Evolutionary conservation across 2,329 filamentous ascomycete species (phyloP).

Genomic region (Emericellopsis cladophorae): DNA sequence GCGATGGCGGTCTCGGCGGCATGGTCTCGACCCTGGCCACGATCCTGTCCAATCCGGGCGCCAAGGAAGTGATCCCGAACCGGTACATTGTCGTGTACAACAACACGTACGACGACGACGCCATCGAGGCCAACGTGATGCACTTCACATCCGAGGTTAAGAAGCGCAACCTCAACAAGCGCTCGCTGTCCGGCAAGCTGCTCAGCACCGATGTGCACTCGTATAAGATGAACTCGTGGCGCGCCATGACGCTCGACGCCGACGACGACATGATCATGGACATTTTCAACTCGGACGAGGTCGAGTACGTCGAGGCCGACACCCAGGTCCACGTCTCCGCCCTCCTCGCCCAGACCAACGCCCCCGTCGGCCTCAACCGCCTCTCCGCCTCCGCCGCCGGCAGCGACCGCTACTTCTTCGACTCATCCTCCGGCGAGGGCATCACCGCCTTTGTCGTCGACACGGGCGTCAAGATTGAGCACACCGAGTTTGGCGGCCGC

Average conservation of each 20-base stretch:
- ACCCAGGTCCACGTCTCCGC: conserved; percentile 29
- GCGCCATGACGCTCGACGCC: conserved; percentile 38
- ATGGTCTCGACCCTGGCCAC: conserved; percentile 8
- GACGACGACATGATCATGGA: conserved; percentile 35
- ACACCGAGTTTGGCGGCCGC: conserved; percentile 43
- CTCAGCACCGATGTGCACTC: conserved; percentile 33
- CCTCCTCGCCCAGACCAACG: conserved; percentile 36
- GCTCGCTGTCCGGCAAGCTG: conserved; percentile 29
- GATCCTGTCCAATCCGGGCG: conserved; percentile 32
- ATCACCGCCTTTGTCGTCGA: conserved; percentile 53
- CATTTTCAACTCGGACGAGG: conserved; percentile 33
- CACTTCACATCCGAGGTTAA: conserved; percentile 34
- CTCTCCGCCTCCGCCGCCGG: conserved; percentile 30
- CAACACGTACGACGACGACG: conserved; percentile 31
- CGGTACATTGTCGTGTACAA: conserved; percentile 56
- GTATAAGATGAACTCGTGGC: conserved; percentile 36
- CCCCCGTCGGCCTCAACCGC: conserved; percentile 39
- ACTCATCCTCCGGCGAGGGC: conserved; percentile 36
- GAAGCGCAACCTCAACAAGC: conserved; percentile 44
- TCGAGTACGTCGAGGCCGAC: conserved; percentile 42
- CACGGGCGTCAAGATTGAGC: conserved; percentile 45
- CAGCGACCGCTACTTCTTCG: conserved; percentile 27
- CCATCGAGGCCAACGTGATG: conserved; percentile 35
- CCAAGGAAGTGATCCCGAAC: conserved; percentile 36
- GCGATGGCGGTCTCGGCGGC: conserved; percentile 1